Conservation (phyloP, 306 rosid genomes). For the Malus domestica region DNA sequence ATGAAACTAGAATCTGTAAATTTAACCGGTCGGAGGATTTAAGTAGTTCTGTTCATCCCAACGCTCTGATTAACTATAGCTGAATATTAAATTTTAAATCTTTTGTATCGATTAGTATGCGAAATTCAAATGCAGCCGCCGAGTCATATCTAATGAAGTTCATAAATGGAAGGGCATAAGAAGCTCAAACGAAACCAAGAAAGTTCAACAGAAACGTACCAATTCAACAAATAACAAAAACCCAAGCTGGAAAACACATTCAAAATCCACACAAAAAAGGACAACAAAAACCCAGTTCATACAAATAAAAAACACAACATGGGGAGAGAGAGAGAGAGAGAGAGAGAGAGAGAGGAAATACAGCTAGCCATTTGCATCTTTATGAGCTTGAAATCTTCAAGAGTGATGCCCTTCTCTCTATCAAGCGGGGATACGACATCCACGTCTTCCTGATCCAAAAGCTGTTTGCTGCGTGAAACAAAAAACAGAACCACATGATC, state of each 20-base stretch:
- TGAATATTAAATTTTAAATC: background rate
- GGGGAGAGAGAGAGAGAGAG: too few species aligned
- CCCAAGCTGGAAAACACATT: background rate
- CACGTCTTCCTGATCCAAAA: conserved; percentile 81
- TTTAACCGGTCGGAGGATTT: too few species aligned
- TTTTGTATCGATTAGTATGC: too few species aligned
- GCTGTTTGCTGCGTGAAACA: conserved; percentile 55
- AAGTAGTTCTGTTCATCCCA: background rate
- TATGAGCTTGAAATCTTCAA: conserved; percentile 87
- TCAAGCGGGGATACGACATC: conserved; percentile 73
- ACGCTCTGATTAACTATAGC: background rate
- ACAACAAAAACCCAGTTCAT: background rate
- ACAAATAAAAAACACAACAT: background rate
- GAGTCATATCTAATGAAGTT: background rate
- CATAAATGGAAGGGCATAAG: background rate
- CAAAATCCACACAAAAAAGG: too few species aligned
- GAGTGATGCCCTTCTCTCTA: conserved; percentile 75
- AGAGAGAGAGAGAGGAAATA: conserved; percentile 12
- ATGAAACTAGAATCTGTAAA: too few species aligned
- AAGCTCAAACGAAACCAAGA: background rate
- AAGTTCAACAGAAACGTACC: background rate
- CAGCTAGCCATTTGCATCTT: conserved; percentile 92
- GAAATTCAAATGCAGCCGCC: too few species aligned
- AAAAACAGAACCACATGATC: background rate
- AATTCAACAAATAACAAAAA: background rate